Base-by-base conservation (phyloP, 164 flowering plant genomes). In the Stephania yunnanensis region DNA sequence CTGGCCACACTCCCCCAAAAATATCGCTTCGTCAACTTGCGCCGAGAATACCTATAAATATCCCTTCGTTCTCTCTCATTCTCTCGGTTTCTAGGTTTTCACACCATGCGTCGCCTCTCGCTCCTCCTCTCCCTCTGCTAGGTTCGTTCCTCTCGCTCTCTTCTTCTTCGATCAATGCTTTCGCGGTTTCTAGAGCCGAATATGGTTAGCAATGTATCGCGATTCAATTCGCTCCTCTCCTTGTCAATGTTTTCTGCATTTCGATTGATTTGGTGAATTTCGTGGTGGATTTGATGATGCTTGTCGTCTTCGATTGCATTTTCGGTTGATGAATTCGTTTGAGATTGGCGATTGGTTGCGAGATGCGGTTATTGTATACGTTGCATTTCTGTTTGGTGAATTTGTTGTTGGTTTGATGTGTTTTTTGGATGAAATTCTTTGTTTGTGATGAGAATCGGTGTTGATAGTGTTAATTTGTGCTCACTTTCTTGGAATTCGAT, bases 21-120 rank as follows among this genome's bases (percentile, higher is more conserved):
- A 29, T 67, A 67, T 67, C 69, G 44, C 42, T 67, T 30, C 19
- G 69, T 19, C 69, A 67, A 30, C 69, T 67, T 30, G 45, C 42
- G 13, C 12, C 42, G 42, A 36, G 42, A 36, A 36, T 36, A 36
- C 42, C 42, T 36, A 36, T 36, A 36, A 36, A 36, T 36, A 36
- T 36, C 42, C 42, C 42, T 36, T 36, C 42, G 42, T 1, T 4
- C 42, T 36, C 42, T 36, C 42, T 36, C 42, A 36, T 2, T 36
- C 42, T 36, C 42, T 36, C 42, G 42, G 42, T 36, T 36, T 36
- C 42, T 36, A 36, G 42, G 42, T 36, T 36, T 36, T 36, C 42
- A 36, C 42, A 36, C 42, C 42, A 36, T 36, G 42, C 42, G 42
- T 36, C 42, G 42, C 42, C 42, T 29, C 69, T 65, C 30, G 68